Evolutionary conservation across 2,329 filamentous ascomycete genomes (phyloP), one percentile per base, ranked within the genome.

Genomic region (Ilyonectria mors-panacis): DNA sequence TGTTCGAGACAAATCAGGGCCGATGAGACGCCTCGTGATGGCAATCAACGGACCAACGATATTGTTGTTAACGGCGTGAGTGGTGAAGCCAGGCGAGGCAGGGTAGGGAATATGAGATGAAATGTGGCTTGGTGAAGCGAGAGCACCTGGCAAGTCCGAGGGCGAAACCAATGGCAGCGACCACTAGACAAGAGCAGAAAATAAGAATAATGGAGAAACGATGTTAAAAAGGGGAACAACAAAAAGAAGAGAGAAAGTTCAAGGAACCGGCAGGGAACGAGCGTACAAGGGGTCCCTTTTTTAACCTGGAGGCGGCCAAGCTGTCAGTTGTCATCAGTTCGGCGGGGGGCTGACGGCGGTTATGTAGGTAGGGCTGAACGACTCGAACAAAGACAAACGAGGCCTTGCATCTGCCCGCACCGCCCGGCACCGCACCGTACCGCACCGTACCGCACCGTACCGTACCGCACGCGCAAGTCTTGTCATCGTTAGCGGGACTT

Each of bases 311-410:
- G 48, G 37, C 42, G 50, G n/a, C 56, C 30, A 37, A 42, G 39
- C 55, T 56, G 58, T 59, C 50, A 61, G 56, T 48, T 50, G 47
- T 48, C 44, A 63, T 28, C 50, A 57, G 44, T 54, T 23, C 42
- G 61, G 48, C 21, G 39, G 62, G 58, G 57, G 59, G 47, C 48
- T 62, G 66, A 42, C 58, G 30, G 23, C 54, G 54, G 39, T 56
- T 66, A 68, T 63, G 59, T 74, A 61, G 65, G 66, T 74, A 76
- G 68, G 72, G 70, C 71, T 76, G 74, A 75, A 61, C 39, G 30
- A 53, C 65, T 55, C 17, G 48, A 68, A 60, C 51, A 67, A 59
- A 61, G 57, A 67, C 58, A 19, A 71, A 33, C 28, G 21, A 51
- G 45, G 33, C 28, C 35, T 51, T 42, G 48, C 50, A 50, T 42